A percentile compares a stretch with the other conserved stretches of the same genome.
Evolutionary conservation across 495 filamentous ascomycete genomes (phyloP).

Genomic region (Sordaria brevicollis): DNA sequence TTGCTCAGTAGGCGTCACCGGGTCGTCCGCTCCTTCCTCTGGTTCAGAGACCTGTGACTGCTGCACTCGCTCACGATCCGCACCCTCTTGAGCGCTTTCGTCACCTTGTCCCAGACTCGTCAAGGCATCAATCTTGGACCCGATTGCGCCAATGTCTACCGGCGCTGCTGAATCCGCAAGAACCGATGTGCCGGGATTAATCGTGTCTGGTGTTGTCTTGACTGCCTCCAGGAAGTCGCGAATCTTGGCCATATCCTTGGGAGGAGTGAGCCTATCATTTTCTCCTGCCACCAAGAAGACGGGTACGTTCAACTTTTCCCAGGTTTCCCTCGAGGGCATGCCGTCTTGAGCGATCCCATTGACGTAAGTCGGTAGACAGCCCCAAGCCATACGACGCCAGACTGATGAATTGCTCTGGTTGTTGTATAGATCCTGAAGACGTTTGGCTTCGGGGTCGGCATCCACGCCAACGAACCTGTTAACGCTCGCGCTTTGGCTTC

Average conservation of each 20-base stretch:
- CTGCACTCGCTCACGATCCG: background rate
- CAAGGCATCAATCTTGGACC: background rate
- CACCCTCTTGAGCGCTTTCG: background rate
- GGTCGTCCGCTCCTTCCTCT: constrained; percentile 35
- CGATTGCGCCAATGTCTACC: constrained; percentile 19
- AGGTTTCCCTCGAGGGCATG: constrained; percentile 57
- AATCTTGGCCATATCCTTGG: constrained; percentile 62
- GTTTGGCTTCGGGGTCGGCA: constrained; percentile 64
- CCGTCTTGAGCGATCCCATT: constrained; percentile 46
- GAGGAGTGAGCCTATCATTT: constrained; percentile 62
- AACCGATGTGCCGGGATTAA: background rate
- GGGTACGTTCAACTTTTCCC: constrained; percentile 62
- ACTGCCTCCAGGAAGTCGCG: constrained; percentile 13
- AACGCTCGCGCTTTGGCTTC: constrained; percentile 67
- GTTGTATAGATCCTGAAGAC: constrained; percentile 76
- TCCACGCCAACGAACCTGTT: constrained; percentile 63
- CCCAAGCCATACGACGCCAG: constrained; percentile 76
- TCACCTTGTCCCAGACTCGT: background rate
- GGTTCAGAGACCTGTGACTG: background rate
- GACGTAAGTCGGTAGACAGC: constrained; percentile 47
- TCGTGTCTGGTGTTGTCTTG: background rate
- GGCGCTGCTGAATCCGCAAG: constrained; percentile 36
- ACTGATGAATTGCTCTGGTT: constrained; percentile 69
- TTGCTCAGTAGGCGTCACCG: constrained; percentile 30
- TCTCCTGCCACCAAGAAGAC: constrained; percentile 72